A percentile compares a stretch with the other conserved stretches of the same genome.
Evolutionary conservation across 352 stramenopile genomes (phyloP).

Genomic region (Phytophthora megakarya): DNA sequence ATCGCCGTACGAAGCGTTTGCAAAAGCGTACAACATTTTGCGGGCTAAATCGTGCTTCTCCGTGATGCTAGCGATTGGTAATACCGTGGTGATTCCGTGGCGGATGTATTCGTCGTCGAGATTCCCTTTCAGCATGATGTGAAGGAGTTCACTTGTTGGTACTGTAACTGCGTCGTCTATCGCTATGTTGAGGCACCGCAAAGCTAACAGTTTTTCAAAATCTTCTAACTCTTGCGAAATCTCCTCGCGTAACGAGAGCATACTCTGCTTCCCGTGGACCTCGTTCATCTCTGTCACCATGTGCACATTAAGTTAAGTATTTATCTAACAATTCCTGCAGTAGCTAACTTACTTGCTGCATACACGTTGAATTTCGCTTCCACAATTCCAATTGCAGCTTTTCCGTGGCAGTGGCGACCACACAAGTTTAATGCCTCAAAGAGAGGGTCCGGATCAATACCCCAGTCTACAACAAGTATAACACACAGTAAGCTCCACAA

Average conservation of each 20-base stretch:
- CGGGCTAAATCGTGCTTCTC: slow-evolving; percentile 62
- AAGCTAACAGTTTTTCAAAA: slow-evolving; percentile 61
- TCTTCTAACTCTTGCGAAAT: slow-evolving; percentile 73
- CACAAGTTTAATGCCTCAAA: slow-evolving; percentile 75
- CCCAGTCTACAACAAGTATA: slow-evolving; percentile 50
- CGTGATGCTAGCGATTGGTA: slow-evolving; percentile 58
- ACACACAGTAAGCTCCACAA: slow-evolving; percentile 6
- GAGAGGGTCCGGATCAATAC: slow-evolving; percentile 63
- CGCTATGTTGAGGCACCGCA: slow-evolving; percentile 67
- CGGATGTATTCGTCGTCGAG: slow-evolving; percentile 67
- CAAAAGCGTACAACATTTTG: slow-evolving; percentile 60
- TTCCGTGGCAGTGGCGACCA: slow-evolving; percentile 52
- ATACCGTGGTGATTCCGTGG: slow-evolving; percentile 57
- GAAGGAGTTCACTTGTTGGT: slow-evolving; percentile 60
- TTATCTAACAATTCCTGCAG: neutral
- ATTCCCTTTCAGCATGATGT: slow-evolving; percentile 55
- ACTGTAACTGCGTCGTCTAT: slow-evolving; percentile 43
- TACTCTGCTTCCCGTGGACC: slow-evolving; percentile 53
- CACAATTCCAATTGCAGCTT: slow-evolving; percentile 38
- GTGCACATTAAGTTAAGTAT: neutral
- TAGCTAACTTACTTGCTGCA: slow-evolving; percentile 33
- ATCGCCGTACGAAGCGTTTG: slow-evolving; percentile 56
- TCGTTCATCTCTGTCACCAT: slow-evolving; percentile 51
- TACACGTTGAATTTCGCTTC: slow-evolving; percentile 65
- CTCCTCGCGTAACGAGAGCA: slow-evolving; percentile 62